Evolutionary conservation across 2,329 filamentous ascomycete species (phyloP).

Genomic region (Fusarium sp.): DNA sequence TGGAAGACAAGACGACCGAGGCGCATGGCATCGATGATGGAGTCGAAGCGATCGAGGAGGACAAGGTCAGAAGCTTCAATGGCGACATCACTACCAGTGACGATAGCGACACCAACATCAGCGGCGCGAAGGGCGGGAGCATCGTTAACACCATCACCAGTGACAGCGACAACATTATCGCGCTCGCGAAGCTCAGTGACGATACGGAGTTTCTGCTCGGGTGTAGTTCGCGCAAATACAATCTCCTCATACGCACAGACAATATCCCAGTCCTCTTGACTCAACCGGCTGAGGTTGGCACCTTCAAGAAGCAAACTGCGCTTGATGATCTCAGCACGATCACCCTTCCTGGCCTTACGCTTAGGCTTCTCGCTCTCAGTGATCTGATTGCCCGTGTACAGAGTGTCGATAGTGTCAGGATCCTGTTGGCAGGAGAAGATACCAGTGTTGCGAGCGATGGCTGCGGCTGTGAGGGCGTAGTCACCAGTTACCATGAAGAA

Average conservation of each 20-base stretch:
- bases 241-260: constrained; percentile 64
- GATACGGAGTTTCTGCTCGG: constrained; percentile 76
- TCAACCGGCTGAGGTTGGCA: constrained; percentile 64
- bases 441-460: constrained; percentile 71
- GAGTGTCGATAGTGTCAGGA: constrained; percentile 45
- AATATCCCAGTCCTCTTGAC: constrained; percentile 55
- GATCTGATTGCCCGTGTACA: constrained; percentile 16
- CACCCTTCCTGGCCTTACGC: constrained; percentile 14
- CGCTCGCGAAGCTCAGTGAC: constrained; percentile 70
- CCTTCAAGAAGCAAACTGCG: constrained; percentile 57
- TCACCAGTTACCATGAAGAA: constrained; percentile 60
- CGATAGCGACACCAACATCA: constrained; percentile 74
- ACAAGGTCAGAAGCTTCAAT: constrained; percentile 72
- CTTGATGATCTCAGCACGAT: constrained; percentile 5
- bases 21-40: constrained; percentile 71
- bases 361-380: constrained; percentile 19
- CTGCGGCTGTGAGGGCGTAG: constrained; percentile 66
- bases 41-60: constrained; percentile 74
- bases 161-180: constrained; percentile 71
- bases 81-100: constrained; percentile 69
- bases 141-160: constrained; percentile 77
- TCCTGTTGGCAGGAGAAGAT: constrained; percentile 64
- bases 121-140: constrained; percentile 71
- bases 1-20: constrained; percentile 52
- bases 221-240: constrained; percentile 73